Percentiles rank a stretch among this genome's conserved stretches.
phyloP scores from a whole-genome alignment of 2,329 filamentous ascomycete species.

The Exophiala bonariae region DNA sequence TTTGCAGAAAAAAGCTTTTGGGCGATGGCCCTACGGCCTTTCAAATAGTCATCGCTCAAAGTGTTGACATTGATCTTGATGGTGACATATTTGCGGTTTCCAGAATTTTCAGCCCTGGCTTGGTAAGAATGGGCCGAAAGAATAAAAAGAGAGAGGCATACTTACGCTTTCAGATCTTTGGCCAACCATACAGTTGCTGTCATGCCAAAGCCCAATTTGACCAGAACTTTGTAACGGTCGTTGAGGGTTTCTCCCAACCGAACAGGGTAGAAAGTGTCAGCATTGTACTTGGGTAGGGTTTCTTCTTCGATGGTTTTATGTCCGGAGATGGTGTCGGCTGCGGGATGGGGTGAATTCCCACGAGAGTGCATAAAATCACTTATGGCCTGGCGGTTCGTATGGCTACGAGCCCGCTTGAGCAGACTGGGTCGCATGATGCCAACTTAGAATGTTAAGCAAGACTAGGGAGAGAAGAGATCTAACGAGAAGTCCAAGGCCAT shows the following conservation, averaged over 20 bases:
- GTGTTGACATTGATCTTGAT: constrained; percentile 37
- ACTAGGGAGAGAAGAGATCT: constrained; percentile 2
- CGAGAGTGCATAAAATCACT: constrained; percentile 19
- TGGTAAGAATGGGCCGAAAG: background rate
- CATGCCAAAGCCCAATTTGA: constrained; percentile 44
- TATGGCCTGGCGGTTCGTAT: constrained; percentile 19
- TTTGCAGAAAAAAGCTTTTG: constrained; percentile 35
- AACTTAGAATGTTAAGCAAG: background rate
- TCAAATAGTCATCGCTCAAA: constrained; percentile 26
- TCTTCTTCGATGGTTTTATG: constrained; percentile 41
- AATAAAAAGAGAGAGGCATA: background rate
- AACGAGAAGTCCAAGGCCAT: background rate
- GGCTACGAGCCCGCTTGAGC: constrained; percentile 23
- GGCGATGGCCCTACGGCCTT: constrained; percentile 31
- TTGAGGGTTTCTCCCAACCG: constrained; percentile 39
- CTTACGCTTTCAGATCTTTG: constrained; percentile 34
- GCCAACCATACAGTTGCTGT: constrained; percentile 48
- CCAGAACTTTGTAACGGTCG: constrained; percentile 37
- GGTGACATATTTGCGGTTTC: constrained; percentile 33
- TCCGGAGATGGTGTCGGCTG: constrained; percentile 24
- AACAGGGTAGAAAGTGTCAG: constrained; percentile 41
- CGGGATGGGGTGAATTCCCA: constrained; percentile 22
- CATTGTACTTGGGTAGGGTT: constrained; percentile 35
- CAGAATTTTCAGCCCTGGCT: constrained; percentile 15
- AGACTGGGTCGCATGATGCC: constrained; percentile 19